These are phyloP conservation scores for Aspergillus ruber DNA, from an alignment of 2,329 filamentous ascomycete genomes.

Conservation along the genomic window DNA sequence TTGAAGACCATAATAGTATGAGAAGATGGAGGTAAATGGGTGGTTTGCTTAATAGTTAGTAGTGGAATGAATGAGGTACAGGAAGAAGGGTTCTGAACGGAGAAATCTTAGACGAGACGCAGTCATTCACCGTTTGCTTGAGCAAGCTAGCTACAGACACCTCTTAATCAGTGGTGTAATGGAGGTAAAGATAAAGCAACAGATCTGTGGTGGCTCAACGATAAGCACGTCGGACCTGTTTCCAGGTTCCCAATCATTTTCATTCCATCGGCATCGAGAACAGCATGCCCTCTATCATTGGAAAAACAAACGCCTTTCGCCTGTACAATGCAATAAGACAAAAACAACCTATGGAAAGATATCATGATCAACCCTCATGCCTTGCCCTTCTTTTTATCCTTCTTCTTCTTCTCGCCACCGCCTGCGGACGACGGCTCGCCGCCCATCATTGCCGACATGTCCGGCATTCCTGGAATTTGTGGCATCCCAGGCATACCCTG, in stretches of 20 bases:
- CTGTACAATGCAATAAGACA: constrained; percentile 31
- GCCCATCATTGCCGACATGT: constrained; percentile 45
- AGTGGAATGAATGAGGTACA: no score
- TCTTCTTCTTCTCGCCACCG: constrained; percentile 38
- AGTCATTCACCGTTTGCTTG: no score
- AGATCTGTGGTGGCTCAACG: background rate
- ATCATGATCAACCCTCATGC: constrained; percentile 15
- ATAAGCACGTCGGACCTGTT: no score
- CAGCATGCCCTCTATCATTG: constrained; percentile 10
- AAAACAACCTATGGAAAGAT: constrained; percentile 14
- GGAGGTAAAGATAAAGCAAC: background rate
- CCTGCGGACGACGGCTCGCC: constrained; percentile 23
- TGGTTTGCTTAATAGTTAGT: no score
- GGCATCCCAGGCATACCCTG: constrained; percentile 38
- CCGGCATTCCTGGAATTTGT: constrained; percentile 41
- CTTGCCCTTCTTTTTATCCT: constrained; percentile 47
- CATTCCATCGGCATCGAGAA: constrained; percentile 16
- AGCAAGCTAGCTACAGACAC: no score
- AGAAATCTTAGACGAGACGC: no score
- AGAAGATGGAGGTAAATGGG: no score
- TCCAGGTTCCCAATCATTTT: background rate
- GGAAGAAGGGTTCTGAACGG: no score
- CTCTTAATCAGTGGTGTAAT: no score
- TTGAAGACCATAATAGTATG: no score
- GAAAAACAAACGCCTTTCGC: constrained; percentile 29